phyloP scores from a whole-genome alignment of 2,329 filamentous ascomycete species.

The Colletotrichum chrysophilum region DNA sequence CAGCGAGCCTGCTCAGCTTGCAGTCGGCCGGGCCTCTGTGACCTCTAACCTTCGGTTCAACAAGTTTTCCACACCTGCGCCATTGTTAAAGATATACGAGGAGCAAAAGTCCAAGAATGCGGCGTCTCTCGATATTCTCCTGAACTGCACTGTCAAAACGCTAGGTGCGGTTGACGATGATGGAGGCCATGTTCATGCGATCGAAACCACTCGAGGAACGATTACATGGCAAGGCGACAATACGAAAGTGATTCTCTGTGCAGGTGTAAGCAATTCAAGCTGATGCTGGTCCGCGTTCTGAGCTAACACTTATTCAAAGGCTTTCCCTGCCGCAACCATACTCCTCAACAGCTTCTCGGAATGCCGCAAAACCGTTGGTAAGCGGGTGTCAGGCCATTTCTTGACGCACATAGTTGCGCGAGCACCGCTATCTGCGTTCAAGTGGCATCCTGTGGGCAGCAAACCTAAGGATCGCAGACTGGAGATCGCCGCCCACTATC shows the following conservation, averaged over 20 bases:
- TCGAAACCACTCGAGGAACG: background rate
- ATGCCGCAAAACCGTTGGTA: background rate
- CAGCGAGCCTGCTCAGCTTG: background rate
- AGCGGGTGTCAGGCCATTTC: background rate
- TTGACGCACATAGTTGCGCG: background rate
- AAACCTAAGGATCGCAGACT: background rate
- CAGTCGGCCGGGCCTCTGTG: background rate
- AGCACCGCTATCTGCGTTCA: background rate
- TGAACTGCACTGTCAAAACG: background rate
- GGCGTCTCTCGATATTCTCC: background rate
- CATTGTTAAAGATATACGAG: background rate
- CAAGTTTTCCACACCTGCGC: background rate
- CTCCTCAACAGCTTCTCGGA: background rate
- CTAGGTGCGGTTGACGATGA: background rate
- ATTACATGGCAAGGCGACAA: background rate
- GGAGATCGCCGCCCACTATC: background rate
- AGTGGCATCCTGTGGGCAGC: background rate
- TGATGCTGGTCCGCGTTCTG: background rate
- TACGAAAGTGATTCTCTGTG: background rate
- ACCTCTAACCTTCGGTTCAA: background rate
- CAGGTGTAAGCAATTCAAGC: background rate
- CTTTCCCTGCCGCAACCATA: background rate
- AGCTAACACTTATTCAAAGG: background rate
- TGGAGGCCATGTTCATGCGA: fast-evolving
- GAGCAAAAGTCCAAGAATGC: background rate